A percentile compares a stretch with the other conserved stretches of the same genome.
These are phyloP conservation scores for Dendrostoma leiphaemia DNA, from an alignment of 2,329 filamentous ascomycete genomes.

Conservation along the genomic window DNA sequence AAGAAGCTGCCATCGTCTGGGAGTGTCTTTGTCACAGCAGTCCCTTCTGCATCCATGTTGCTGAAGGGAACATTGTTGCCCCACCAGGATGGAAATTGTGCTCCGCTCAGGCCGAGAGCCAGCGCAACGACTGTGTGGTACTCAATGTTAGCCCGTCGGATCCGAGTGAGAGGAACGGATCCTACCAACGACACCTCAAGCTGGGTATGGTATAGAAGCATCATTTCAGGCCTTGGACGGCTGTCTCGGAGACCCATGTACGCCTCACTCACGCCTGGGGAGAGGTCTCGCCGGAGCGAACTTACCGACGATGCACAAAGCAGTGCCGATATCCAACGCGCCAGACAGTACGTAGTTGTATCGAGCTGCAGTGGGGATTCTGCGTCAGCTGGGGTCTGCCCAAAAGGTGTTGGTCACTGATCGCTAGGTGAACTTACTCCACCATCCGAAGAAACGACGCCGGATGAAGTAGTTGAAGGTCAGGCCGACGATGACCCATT, in stretches of 20 bases:
- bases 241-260: too few species aligned
- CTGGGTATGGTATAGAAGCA: too few species aligned
- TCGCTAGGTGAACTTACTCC: conserved; percentile 42
- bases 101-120: conserved; percentile 43
- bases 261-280: too few species aligned
- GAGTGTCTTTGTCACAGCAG: conserved; percentile 28
- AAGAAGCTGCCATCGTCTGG: conserved; percentile 27
- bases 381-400: too few species aligned
- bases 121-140: too few species aligned
- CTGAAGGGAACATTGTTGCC: conserved; percentile 32
- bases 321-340: conserved; percentile 57
- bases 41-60: conserved; percentile 16
- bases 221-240: too few species aligned
- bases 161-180: too few species aligned
- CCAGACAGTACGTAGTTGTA: conserved; percentile 62
- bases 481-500: conserved; percentile 54
- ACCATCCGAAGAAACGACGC: conserved; percentile 52
- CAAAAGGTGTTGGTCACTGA: too few species aligned
- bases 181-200: too few species aligned
- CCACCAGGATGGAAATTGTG: conserved; percentile 49
- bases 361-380: too few species aligned
- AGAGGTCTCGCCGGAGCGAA: too few species aligned
- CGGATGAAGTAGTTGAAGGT: conserved; percentile 55
- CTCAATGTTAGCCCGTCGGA: too few species aligned
- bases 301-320: conserved; percentile 54